A percentile compares a stretch with the other conserved stretches of the same genome.
Conservation (phyloP, 2,329 filamentous ascomycete genomes). For the Talaromyces amestolkiae region DNA sequence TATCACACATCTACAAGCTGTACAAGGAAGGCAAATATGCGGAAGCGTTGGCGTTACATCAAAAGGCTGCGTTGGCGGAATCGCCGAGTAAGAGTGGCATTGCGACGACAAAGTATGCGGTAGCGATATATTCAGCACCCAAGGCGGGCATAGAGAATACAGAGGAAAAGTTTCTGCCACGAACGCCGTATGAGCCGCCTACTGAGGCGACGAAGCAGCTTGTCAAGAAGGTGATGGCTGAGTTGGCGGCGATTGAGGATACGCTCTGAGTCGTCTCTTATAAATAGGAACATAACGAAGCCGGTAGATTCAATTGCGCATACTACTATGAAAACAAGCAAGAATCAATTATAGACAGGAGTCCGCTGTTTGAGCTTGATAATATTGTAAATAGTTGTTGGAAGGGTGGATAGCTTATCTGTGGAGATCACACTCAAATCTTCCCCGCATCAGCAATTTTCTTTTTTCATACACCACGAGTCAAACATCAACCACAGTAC, state of each 20-base stretch:
- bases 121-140: conserved; percentile 58
- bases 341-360: background rate
- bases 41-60: conserved; percentile 61
- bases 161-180: conserved; percentile 57
- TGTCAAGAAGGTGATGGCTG: conserved; percentile 42
- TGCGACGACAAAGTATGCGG: conserved; percentile 67
- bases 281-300: background rate
- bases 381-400: background rate
- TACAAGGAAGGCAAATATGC: conserved; percentile 57
- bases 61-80: conserved; percentile 63
- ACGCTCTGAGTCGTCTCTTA: conserved; percentile 18
- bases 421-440: background rate
- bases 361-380: background rate
- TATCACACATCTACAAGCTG: conserved; percentile 60
- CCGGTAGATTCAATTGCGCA: background rate
- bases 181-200: conserved; percentile 59
- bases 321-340: background rate
- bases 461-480: background rate
- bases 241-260: conserved; percentile 43
- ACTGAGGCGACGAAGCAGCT: conserved; percentile 45
- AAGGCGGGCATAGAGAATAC: conserved; percentile 60
- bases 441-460: conserved; percentile 16
- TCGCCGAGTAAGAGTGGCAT: conserved; percentile 65
- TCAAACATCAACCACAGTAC: background rate
- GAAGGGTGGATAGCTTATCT: background rate